Evolutionary conservation across 139 green algal species (phyloP), one percentile per base, ranked within the genome.

Genomic region (Edaphochlamys debaryana): DNA sequence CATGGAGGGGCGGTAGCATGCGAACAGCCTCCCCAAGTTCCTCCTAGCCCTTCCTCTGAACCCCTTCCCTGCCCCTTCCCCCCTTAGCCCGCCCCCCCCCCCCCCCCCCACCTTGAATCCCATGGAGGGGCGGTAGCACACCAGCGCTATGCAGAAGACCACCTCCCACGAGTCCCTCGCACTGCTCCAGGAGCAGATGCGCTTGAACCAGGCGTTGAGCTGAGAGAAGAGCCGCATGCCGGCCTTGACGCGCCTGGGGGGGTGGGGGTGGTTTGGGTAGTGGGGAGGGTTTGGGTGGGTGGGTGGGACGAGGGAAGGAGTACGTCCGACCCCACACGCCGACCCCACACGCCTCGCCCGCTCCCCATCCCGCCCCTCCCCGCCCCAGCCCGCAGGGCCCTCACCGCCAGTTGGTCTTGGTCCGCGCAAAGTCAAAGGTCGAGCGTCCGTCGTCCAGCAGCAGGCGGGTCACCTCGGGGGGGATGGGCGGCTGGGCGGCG

Each of bases 161-260:
- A 87, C 81, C 80, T 86, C 69, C 69, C 48, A 37, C 38, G 69
- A 79, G 68, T 48, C 68, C 0, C 29, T 71, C 2, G 23, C 29
- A 6, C 48, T 69, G 27, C 20, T 67, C 81, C 81, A 87, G 45
- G 52, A 76, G 71, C 71, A 82, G 36, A 87, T 82, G 81, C 66
- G 81, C 27, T 34, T 37, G 48, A 87, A 82, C 81, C 81, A 87
- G 36, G 22, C 36, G 29, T 27, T 17, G 25, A 87, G 45, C 4
- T 4, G 23, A 29, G 56, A 54, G 34, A 83, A 23, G 22, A 73
- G 63, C 45, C 63, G 45, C 63, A 83, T 29, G 25, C 77, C 77
- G 23, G 58, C 25, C 48, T 83, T 74, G 32, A 83, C 45, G 64
- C 77, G 77, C 45, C 74, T 81, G 60, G 4, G 32, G 29, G n/a